Percentiles rank a stretch among this genome's conserved stretches.
Evolutionary conservation across 495 filamentous ascomycete genomes (phyloP).

Genomic region (Geoglossum glabrum): DNA sequence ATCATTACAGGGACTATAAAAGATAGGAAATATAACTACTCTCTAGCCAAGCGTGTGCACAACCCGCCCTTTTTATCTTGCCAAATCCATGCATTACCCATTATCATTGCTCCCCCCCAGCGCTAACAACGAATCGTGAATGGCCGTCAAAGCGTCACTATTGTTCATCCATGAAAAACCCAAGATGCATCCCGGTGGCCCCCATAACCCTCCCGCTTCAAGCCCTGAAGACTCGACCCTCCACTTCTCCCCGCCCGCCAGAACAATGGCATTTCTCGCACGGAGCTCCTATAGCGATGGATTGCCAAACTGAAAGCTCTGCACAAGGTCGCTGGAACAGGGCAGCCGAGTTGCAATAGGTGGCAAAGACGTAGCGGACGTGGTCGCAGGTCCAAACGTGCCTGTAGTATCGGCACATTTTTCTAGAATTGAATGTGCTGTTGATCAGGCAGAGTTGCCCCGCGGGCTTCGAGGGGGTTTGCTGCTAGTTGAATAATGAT

Average conservation of each 20-base stretch:
- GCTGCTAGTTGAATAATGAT: too few relatives aligned
- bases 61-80: too few relatives aligned
- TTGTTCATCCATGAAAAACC: too few relatives aligned
- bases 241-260: not conserved
- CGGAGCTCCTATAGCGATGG: not conserved
- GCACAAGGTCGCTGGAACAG: not conserved
- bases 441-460: not conserved
- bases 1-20: too few relatives aligned
- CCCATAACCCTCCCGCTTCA: not conserved
- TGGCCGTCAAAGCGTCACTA: too few relatives aligned
- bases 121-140: too few relatives aligned
- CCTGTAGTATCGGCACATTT: constrained; percentile 4
- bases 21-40: too few relatives aligned
- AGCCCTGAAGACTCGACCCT: not conserved
- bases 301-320: not conserved
- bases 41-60: too few relatives aligned
- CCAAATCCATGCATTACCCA: too few relatives aligned
- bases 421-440: not conserved
- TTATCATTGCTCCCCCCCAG: too few relatives aligned
- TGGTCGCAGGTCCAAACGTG: constrained; percentile 3
- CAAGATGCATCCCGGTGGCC: too few relatives aligned
- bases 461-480: not conserved
- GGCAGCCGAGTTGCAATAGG: constrained; percentile 1
- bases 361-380: constrained; percentile 1
- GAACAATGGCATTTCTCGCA: not conserved